Evolutionary conservation across 139 green algal species (phyloP), one percentile per base, ranked within the genome.

Genomic region (Volvox africanus): DNA sequence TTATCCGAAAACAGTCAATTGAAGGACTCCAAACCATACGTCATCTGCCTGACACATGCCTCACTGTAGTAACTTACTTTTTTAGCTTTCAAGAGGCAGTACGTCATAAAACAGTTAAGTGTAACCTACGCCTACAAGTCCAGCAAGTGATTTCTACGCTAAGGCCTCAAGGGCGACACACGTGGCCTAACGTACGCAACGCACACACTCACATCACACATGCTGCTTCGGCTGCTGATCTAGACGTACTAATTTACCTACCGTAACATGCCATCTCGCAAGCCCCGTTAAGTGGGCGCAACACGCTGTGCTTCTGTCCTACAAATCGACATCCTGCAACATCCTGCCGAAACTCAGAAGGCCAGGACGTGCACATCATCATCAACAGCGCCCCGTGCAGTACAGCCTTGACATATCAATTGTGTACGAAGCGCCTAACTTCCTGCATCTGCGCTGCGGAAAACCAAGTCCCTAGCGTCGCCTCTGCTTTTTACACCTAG

Each of bases 31-130:
- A 84, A 84, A 84, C 20, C 36, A 32, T 21, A 68, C 36, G 78
- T 84, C 78, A 84, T 65, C 78, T 84, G 78, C 78, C 35, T 84
- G 78, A 84, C 78, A 84, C 36, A 35, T 84, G 78, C 78, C 78
- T 84, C 78, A 33, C 78, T 65, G 75, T 30, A 1, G 78, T 84
- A 84, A 84, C 24, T 65, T 84, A 67, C 35, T 67, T 84, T 84
- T 84, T 84, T 84, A 84, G 21, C 78, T 81, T 81, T 84, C 19
- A 84, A 84, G 37, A 35, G 78, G 36, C n/a, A 26, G 62, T 62
- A 44, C 6, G 78, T 84, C 78, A 84, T 68, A 81, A 81, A 81
- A 28, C 71, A 79, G 71, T 79, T 36, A 28, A 82, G 32, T 61
- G 78, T 20, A 65, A 84, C 62, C 78, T 84, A 84, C 36, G 35